Evolutionary conservation across 2,329 filamentous ascomycete genomes (phyloP).

Genomic region (Elsinoe ampelina): DNA sequence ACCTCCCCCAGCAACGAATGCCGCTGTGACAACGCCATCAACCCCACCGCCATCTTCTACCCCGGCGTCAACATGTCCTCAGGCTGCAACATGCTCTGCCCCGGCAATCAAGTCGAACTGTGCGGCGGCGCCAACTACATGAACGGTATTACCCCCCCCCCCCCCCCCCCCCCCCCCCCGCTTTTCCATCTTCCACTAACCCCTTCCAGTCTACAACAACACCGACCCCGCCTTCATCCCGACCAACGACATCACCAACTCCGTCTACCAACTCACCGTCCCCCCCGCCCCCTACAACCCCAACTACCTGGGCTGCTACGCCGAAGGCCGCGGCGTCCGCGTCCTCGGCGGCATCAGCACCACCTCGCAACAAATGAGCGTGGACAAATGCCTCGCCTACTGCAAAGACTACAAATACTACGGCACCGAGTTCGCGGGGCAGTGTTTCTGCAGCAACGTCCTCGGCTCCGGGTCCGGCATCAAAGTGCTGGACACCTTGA

Average conservation of each 20-base stretch:
- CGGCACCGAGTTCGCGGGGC: constrained; percentile 46
- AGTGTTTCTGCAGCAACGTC: constrained; percentile 45
- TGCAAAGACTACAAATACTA: constrained; percentile 47
- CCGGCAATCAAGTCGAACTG: constrained; percentile 20
- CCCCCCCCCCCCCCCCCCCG: no score
- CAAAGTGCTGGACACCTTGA: constrained; percentile 11
- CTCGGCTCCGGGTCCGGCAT: constrained; percentile 1
- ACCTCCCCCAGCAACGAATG: no score
- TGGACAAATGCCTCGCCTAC: constrained; percentile 44
- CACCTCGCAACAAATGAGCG: constrained; percentile 40
- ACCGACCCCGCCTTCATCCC: constrained; percentile 22
- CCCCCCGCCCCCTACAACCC: constrained; percentile 14
- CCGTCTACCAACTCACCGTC: constrained; percentile 14
- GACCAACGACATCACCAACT: constrained; percentile 13
- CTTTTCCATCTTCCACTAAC: neutral
- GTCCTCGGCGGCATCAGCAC: constrained; percentile 26
- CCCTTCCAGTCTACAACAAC: constrained; percentile 24
- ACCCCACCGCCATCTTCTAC: constrained; percentile 20
- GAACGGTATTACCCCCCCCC: constrained; percentile 8
- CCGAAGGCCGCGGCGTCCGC: constrained; percentile 31
- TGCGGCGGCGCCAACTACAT: constrained; percentile 26
- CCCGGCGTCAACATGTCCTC: constrained; percentile 21
- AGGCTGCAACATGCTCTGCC: constrained; percentile 22
- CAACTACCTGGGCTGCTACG: constrained; percentile 51
- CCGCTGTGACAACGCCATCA: constrained; percentile 17